Evolutionary conservation across 2,329 filamentous ascomycete species (phyloP), one percentile per base, ranked within the genome.

Genomic region (Ilyonectria sp.): DNA sequence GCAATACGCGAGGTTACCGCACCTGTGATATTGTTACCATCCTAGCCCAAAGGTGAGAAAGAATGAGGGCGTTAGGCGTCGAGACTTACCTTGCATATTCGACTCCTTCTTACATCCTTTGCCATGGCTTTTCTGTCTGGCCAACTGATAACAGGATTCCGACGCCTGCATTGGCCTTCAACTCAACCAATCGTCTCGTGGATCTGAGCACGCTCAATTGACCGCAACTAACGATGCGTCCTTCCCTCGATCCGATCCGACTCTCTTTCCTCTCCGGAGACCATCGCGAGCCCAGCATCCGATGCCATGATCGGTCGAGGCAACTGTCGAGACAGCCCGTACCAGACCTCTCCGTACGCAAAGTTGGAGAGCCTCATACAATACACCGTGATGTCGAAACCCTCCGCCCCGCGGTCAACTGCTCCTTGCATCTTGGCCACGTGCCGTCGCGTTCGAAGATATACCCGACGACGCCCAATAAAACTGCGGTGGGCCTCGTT

Each of bases 401-500:
- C 57, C 21, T 75, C 64, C 3, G 58, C 59, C 43, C 54, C 68
- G 10, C 46, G 19, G 23, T 72, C 67, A 23, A 60, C 63, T 13
- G 33, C 40, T 2, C 62, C 67, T 10, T 67, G 50, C 6, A 65
- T 40, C 46, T 68, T 67, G 7, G 72, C 72, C 5, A 77, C 60
- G 62, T 79, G 76, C 31, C 67, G 56, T 21, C 79, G 73, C 3
- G 69, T 68, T 23, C 78, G 77, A 10, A 77, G 63, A 33, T 75
- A 80, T 21, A 76, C 71, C n/a, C 19, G 71, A 71, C 3, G 71
- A 72, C 2, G 75, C 79, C 78, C 78, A 82, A 76, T 66, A 26
- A 76, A 78, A 59, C 71, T 77, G 2, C 75, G 60, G 15, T 68
- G 61, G 4, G 79, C 71, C 23, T 72, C 72, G 10, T 58, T 58